Conservation (phyloP, 1,284 basidiomycete genomes). For the Mycena citricolor region DNA sequence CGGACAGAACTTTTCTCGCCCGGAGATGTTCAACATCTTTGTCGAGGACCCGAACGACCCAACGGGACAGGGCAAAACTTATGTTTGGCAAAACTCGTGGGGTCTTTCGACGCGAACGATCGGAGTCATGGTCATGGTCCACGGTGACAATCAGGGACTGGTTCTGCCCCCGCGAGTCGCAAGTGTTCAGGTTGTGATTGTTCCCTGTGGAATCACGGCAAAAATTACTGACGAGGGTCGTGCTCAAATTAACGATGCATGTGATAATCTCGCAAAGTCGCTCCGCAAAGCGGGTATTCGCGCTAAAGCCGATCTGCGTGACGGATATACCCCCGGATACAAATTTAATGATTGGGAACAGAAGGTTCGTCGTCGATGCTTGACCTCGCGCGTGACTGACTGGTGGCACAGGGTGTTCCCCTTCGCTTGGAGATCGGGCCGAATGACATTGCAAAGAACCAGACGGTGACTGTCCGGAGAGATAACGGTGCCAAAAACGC, state of each 20-base stretch:
- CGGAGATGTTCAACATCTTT: slow-evolving; percentile 96
- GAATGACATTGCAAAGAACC: slow-evolving; percentile 83
- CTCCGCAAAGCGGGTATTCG: slow-evolving; percentile 76
- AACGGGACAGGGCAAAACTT: slow-evolving; percentile 66
- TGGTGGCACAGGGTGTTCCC: slow-evolving; percentile 76
- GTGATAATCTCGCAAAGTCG: slow-evolving; percentile 71
- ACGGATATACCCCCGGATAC: slow-evolving; percentile 96
- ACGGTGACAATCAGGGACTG: slow-evolving; percentile 97
- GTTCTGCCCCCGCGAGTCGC: slow-evolving; percentile 96
- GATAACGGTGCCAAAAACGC: slow-evolving; percentile 83
- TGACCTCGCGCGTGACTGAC: neutral
- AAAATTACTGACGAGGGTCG: slow-evolving; percentile 76
- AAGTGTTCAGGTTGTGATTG: slow-evolving; percentile 87
- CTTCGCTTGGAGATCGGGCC: slow-evolving; percentile 97
- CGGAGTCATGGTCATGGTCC: slow-evolving; percentile 99
- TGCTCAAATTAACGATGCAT: slow-evolving; percentile 75
- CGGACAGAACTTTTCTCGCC: slow-evolving; percentile 96
- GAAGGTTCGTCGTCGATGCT: slow-evolving; percentile 53
- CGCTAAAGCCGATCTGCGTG: slow-evolving; percentile 89
- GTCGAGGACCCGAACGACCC: slow-evolving; percentile 91
- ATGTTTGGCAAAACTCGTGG: slow-evolving; percentile 99
- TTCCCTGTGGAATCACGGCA: slow-evolving; percentile 91
- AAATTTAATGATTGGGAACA: slow-evolving; percentile 99
- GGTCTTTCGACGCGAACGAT: slow-evolving; percentile 95
- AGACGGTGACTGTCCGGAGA: slow-evolving; percentile 85